These are phyloP conservation scores for Myrica gale DNA, from an alignment of 306 rosid species.

Conservation along the genomic window DNA sequence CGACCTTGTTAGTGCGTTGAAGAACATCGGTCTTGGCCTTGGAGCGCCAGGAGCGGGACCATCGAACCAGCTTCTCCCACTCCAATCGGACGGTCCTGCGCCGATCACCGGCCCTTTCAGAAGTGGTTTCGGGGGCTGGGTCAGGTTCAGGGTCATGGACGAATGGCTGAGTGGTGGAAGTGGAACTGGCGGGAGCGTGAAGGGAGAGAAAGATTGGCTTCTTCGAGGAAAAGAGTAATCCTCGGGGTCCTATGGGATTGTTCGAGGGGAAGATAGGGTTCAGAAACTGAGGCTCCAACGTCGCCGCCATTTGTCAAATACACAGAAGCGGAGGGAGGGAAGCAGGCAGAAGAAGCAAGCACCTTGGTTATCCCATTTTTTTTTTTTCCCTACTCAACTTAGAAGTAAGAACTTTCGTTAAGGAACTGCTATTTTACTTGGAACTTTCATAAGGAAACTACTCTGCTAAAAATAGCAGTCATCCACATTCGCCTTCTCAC, in stretches of 20 bases:
- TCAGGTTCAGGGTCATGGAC: background rate
- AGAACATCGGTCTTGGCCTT: conserved; percentile 77
- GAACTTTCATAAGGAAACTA: too few species aligned
- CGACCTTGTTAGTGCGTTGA: conserved; percentile 82
- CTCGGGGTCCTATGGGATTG: conserved; percentile 24
- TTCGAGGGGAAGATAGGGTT: conserved; percentile 26
- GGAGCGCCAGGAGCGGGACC: conserved; percentile 84
- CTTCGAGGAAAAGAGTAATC: conserved; percentile 15
- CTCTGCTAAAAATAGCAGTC: too few species aligned
- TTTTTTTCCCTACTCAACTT: background rate
- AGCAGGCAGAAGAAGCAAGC: background rate
- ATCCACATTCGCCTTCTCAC: too few species aligned
- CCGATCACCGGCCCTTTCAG: conserved; percentile 53
- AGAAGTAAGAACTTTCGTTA: too few species aligned
- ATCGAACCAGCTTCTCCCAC: conserved; percentile 92
- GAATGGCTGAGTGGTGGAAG: conserved; percentile 14
- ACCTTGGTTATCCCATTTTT: background rate
- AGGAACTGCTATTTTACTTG: too few species aligned
- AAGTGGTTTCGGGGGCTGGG: conserved; percentile 23
- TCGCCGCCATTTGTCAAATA: conserved; percentile 48
- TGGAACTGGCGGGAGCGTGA: conserved; percentile 11
- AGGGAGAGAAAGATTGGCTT: conserved; percentile 34
- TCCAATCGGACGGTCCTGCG: conserved; percentile 69
- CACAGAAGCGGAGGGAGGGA: background rate
- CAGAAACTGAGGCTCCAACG: conserved; percentile 34